phyloP scores from a whole-genome alignment of 441 rosid genomes.

The Syzygium malaccense region DNA sequence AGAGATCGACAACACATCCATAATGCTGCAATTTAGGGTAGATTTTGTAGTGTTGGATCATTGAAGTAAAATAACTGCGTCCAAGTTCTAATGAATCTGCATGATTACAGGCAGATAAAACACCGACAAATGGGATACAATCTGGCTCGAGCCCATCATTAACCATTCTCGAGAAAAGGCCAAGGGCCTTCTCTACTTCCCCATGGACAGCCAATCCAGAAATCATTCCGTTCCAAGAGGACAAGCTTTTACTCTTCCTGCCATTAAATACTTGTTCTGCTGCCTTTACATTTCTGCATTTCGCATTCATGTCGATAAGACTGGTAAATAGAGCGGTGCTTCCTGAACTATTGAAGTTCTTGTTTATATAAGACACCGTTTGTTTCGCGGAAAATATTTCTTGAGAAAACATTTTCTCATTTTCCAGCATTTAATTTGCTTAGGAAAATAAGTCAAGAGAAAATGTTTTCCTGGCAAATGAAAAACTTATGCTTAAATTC shows the following conservation, averaged over 20 bases:
- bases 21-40: constrained; percentile 56
- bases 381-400: too few species aligned
- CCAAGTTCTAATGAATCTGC: constrained; percentile 53
- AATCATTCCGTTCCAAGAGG: constrained; percentile 80
- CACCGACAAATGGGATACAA: constrained; percentile 53
- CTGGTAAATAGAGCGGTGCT: constrained; percentile 42
- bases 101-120: constrained; percentile 63
- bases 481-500: too few species aligned
- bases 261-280: constrained; percentile 45
- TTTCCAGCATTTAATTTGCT: too few species aligned
- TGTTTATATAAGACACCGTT: constrained; percentile 29
- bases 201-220: constrained; percentile 77
- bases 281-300: constrained; percentile 58
- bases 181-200: constrained; percentile 25
- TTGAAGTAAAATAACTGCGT: constrained; percentile 34
- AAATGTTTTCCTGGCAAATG: too few species aligned
- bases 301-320: constrained; percentile 72
- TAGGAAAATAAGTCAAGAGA: too few species aligned
- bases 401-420: too few species aligned
- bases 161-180: constrained; percentile 45
- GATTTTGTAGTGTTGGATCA: constrained; percentile 37
- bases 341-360: constrained; percentile 20
- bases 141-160: constrained; percentile 43
- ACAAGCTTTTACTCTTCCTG: constrained; percentile 37
- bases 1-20: constrained; percentile 74